A percentile compares a stretch with the other conserved stretches of the same genome.
Conservation (phyloP, 352 stramenopile species). For the Phytophthora sansomeana region DNA sequence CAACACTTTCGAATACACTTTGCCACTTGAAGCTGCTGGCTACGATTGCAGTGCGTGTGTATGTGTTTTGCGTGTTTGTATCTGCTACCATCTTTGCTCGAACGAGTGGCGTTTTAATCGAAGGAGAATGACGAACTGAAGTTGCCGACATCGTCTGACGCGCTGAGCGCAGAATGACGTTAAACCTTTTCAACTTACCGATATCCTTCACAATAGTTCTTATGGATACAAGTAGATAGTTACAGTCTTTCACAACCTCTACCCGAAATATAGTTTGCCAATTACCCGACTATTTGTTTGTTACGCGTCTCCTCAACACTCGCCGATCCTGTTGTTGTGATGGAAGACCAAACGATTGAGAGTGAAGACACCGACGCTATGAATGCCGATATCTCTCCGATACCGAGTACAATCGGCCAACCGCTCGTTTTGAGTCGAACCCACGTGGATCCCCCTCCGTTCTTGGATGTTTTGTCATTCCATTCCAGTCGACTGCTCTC, state of each 20-base stretch:
- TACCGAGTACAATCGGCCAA: slow-evolving; percentile 9
- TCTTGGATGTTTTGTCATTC: slow-evolving; percentile 71
- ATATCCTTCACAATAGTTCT: slow-evolving; percentile 12
- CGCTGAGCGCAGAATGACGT: slow-evolving; percentile 43
- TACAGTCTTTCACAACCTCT: no score
- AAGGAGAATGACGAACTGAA: slow-evolving; percentile 40
- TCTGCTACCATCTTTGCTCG: no score
- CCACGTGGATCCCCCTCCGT: slow-evolving; percentile 43
- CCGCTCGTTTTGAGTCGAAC: slow-evolving; percentile 3
- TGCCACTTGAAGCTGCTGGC: not conserved
- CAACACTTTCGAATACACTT: no score
- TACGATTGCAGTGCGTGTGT: not conserved
- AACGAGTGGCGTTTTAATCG: no score
- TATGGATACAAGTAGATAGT: not conserved
- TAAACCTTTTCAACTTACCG: slow-evolving; percentile 31
- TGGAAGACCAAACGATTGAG: not conserved
- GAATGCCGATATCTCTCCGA: not conserved
- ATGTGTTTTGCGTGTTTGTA: not conserved
- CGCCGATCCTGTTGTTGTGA: no score
- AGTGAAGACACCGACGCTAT: not conserved
- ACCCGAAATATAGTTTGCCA: not conserved
- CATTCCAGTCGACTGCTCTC: slow-evolving; percentile 65
- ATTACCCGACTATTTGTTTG: not conserved
- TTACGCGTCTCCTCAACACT: not conserved
- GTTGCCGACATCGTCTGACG: slow-evolving; percentile 50